Base-by-base conservation (phyloP, 352 stramenopile species). In the Pythium volutum region DNA sequence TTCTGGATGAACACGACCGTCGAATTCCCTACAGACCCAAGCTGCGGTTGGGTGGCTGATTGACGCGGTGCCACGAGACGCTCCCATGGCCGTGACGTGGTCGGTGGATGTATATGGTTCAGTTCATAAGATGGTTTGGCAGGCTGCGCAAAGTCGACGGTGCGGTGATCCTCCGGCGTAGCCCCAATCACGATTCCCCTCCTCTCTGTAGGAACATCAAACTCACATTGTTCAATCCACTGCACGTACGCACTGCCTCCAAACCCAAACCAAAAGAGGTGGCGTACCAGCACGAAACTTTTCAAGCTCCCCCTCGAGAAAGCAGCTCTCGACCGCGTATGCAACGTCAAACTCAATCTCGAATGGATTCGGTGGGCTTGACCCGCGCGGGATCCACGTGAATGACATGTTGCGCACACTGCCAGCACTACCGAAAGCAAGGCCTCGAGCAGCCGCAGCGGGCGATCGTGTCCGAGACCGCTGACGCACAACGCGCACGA, bases 281-380 rank as follows among this genome's bases (percentile, higher is more conserved):
- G 22, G 10, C n/a, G 14, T 58, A 83, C 76, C 77, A 38, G 54
- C 57, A 49, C 84, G 75, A 23, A 87, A 56, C 5, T 70, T 36
- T n/a, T 75, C 36, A 31, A 87, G 77, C 4, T 84, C 74, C 14
- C 79, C 60, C 29, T 59, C 31, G 18, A 66, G 47, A 10, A 49
- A 56, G 33, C 31, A 34, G 34, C 49, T 56, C 33, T 56, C 49
- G n/a, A 42, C 15, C 10, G 31, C 33, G 26, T 55, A 36, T 56
- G 50, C 47, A 33, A 63, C 39, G 59, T 79, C 42, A 36, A 87
- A 70, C 25, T 83, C 60, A 50, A 84, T 81, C 48, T 87, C 77
- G 52, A 84, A 84, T 38, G 69, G 77, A 45, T 83, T 83, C 38
- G 25, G 50, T n/a, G 52, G 36, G 23, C 48, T 31, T 26, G 48